A percentile compares a stretch with the other conserved stretches of the same genome.
phyloP scores from a whole-genome alignment of 108 stramenopile genomes.

The Fistulifera solaris region DNA sequence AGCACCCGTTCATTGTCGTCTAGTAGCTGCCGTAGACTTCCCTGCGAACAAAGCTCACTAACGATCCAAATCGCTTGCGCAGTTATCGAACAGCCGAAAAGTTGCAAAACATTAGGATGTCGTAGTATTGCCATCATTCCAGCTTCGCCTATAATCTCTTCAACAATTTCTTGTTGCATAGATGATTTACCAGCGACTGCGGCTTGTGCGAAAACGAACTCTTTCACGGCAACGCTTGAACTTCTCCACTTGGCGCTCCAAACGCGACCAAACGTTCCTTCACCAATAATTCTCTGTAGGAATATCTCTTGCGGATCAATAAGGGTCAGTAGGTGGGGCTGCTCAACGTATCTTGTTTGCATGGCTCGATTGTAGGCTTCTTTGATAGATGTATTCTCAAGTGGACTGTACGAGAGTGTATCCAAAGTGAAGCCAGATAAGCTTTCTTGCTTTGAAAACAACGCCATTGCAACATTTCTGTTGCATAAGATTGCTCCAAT shows the following conservation, averaged over 20 bases:
- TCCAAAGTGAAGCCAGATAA: slow-evolving; percentile 77
- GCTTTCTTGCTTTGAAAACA: slow-evolving; percentile 36
- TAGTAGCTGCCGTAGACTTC: slow-evolving; percentile 88
- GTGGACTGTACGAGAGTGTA: slow-evolving; percentile 70
- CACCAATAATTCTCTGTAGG: slow-evolving; percentile 91
- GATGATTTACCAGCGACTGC: slow-evolving; percentile 90
- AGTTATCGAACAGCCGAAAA: slow-evolving; percentile 94
- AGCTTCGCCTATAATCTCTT: slow-evolving; percentile 98
- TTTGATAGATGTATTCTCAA: slow-evolving; percentile 57
- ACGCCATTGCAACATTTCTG: slow-evolving; percentile 44
- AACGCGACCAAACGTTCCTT: slow-evolving; percentile 95
- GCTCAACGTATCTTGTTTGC: slow-evolving; percentile 81
- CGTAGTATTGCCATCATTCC: slow-evolving; percentile 95
- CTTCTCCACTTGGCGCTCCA: slow-evolving; percentile 96
- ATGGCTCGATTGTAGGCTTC: slow-evolving; percentile 84
- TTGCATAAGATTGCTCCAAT: slow-evolving; percentile 72
- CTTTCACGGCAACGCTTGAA: slow-evolving; percentile 93
- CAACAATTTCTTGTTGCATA: slow-evolving; percentile 93
- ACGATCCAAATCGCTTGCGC: slow-evolving; percentile 97
- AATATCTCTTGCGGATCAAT: slow-evolving; percentile 96
- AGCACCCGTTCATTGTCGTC: slow-evolving; percentile 69
- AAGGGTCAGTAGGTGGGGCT: slow-evolving; percentile 81
- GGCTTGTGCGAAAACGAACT: slow-evolving; percentile 97
- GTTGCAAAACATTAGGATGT: slow-evolving; percentile 92
- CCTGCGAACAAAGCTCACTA: slow-evolving; percentile 84